phyloP scores from a whole-genome alignment of 495 filamentous ascomycete genomes.

The Trichoderma reesei region DNA sequence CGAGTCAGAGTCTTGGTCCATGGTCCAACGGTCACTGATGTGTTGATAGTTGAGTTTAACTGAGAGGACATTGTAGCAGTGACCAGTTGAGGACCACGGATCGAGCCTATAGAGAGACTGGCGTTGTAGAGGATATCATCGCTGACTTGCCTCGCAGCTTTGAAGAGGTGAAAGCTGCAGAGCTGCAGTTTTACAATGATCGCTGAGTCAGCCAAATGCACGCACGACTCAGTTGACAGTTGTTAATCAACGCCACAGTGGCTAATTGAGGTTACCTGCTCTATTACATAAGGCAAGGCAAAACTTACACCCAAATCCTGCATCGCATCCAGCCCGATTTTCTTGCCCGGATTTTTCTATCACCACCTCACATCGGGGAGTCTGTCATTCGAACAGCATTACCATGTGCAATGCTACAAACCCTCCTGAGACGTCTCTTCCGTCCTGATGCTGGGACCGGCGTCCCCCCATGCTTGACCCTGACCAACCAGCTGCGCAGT shows the following conservation, averaged over 20 bases:
- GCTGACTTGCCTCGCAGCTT: not conserved
- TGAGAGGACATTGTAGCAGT: not conserved
- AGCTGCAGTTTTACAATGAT: not conserved
- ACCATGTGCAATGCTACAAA: conserved; percentile 12
- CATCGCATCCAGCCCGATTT: not conserved
- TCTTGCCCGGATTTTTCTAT: not conserved
- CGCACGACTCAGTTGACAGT: not conserved
- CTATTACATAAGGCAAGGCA: not conserved
- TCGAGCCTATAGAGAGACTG: not conserved
- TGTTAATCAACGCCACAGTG: not conserved
- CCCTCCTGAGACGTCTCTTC: conserved; percentile 7
- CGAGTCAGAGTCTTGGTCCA: conserved; percentile 12
- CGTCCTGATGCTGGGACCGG: not conserved
- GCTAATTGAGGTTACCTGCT: not conserved
- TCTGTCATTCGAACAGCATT: not conserved
- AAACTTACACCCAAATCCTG: not conserved
- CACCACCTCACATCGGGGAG: not conserved
- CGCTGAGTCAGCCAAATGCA: not conserved
- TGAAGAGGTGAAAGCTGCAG: not conserved
- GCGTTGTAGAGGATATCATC: not conserved
- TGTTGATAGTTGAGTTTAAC: not conserved
- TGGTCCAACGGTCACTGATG: conserved; percentile 6
- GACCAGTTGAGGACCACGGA: not conserved
- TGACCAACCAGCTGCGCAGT: not conserved
- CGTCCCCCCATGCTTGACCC: not conserved